phyloP scores from a whole-genome alignment of 192 early-diverging fungal genomes.

The Pilobolus umbonatus region DNA sequence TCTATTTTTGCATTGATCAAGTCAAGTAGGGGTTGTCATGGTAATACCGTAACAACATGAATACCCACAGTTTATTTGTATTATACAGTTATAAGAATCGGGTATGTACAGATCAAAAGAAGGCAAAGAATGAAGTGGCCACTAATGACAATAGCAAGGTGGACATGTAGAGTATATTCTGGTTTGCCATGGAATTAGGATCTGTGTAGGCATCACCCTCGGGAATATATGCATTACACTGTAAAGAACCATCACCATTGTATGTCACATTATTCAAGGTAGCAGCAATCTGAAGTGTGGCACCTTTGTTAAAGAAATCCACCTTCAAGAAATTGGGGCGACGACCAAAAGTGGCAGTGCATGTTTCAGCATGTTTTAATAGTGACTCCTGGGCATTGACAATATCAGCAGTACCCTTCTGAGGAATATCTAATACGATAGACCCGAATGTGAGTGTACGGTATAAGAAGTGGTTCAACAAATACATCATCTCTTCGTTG shows the following conservation, averaged over 20 bases:
- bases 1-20: no score
- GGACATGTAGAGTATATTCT: neutral
- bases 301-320: conserved; percentile 69
- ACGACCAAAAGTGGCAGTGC: conserved; percentile 39
- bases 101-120: no score
- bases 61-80: no score
- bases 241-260: neutral
- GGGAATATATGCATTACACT: conserved; percentile 10
- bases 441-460: conserved; percentile 32
- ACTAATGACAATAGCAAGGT: conserved; percentile 1
- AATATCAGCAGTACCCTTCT: conserved; percentile 37
- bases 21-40: no score
- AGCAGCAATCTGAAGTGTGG: conserved; percentile 20
- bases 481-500: conserved; percentile 46
- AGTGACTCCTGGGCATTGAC: conserved; percentile 55
- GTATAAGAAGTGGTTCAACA: conserved; percentile 75
- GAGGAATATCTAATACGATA: conserved; percentile 45
- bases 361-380: conserved; percentile 50
- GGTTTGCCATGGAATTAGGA: neutral
- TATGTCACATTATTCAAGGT: conserved; percentile 28
- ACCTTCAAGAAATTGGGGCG: conserved; percentile 68
- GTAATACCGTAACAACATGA: no score
- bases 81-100: no score
- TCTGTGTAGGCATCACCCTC: neutral
- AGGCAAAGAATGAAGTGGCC: conserved; percentile 1